phyloP scores from a whole-genome alignment of 1,139 yeast genomes.

The Saccharomycopsis crataegensis region DNA sequence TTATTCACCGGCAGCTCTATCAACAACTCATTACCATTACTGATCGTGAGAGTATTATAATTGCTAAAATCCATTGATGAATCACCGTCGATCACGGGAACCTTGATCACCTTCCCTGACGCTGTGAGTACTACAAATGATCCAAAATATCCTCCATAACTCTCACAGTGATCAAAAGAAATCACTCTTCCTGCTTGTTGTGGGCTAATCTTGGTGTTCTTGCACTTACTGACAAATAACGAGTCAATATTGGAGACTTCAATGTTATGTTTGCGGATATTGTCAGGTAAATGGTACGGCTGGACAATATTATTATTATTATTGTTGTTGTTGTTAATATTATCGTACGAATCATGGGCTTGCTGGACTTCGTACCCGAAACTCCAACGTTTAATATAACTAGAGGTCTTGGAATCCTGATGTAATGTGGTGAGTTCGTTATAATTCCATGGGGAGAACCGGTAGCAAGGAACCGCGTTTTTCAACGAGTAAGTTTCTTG shows the following conservation, averaged over 20 bases:
- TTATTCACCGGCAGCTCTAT: constrained; percentile 14
- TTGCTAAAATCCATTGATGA: constrained; percentile 18
- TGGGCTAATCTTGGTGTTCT: constrained; percentile 1
- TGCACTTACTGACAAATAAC: constrained; percentile 12
- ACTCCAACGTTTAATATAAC: constrained; percentile 10
- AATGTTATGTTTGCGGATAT: not conserved
- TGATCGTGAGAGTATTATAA: constrained; percentile 2
- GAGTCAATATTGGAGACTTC: constrained; percentile 2
- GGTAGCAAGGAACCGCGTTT: constrained; percentile 13
- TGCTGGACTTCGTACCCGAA: constrained; percentile 14
- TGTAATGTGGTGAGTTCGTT: constrained; percentile 14
- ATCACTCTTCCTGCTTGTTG: not conserved
- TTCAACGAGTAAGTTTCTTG: not conserved
- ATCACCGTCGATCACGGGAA: constrained; percentile 11
- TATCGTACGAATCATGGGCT: not conserved
- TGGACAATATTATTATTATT: not conserved
- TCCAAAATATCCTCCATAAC: constrained; percentile 5
- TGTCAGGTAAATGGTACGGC: not conserved
- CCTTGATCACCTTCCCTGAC: constrained; percentile 11
- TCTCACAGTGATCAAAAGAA: constrained; percentile 16
- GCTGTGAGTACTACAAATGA: constrained; percentile 8
- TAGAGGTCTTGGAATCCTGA: constrained; percentile 2
- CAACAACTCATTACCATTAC: not conserved
- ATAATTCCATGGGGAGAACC: constrained; percentile 7
- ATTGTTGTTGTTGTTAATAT: not conserved